Percentiles rank a stretch among this genome's conserved stretches.
These are phyloP conservation scores for Ophiosphaerella herpotricha DNA, from an alignment of 2,329 filamentous ascomycete genomes.

Conservation along the genomic window DNA sequence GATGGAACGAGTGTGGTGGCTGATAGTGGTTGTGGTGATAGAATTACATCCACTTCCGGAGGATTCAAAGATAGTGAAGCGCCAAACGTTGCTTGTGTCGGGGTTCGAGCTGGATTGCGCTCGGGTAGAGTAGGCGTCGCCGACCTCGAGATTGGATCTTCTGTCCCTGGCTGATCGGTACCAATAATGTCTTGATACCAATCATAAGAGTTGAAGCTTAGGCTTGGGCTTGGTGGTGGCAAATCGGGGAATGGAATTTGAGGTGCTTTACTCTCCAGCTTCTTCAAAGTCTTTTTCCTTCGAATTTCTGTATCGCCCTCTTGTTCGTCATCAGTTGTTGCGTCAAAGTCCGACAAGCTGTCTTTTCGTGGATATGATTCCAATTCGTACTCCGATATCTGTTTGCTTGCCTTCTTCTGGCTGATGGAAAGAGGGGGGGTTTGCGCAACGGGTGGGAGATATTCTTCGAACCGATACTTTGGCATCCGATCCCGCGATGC, in stretches of 20 bases:
- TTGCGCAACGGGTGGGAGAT: conserved; percentile 18
- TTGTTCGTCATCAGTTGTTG: conserved; percentile 9
- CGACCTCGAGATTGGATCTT: conserved; percentile 1
- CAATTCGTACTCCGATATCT: conserved; percentile 24
- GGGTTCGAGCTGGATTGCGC: conserved; percentile 14
- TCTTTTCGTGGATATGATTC: conserved; percentile 16
- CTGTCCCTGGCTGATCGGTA: conserved; percentile 11
- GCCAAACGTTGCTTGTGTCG: conserved; percentile 14
- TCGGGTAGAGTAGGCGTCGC: conserved; percentile 6
- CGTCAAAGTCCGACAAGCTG: conserved; percentile 3
- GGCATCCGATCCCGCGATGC: conserved; percentile 22
- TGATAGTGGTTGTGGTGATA: conserved; percentile 18
- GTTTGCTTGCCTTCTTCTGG: conserved; percentile 9
- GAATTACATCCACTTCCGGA: conserved; percentile 5
- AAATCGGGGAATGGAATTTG: conserved; percentile 23
- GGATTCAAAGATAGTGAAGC: conserved; percentile 8
- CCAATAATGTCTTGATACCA: conserved; percentile 36
- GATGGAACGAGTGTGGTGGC: conserved; percentile 12
- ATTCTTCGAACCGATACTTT: conserved; percentile 30
- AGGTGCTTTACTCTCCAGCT: conserved; percentile 13
- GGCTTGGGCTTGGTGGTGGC: conserved; percentile 27
- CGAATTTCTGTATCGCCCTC: conserved; percentile 2
- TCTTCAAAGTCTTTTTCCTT: conserved; percentile 15
- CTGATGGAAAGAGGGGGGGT: conserved; percentile 11
- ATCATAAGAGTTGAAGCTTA: conserved; percentile 32